Percentiles rank a stretch among this genome's conserved stretches.
Conservation (phyloP, 2,329 filamentous ascomycete genomes). For the Alternaria longipes region DNA sequence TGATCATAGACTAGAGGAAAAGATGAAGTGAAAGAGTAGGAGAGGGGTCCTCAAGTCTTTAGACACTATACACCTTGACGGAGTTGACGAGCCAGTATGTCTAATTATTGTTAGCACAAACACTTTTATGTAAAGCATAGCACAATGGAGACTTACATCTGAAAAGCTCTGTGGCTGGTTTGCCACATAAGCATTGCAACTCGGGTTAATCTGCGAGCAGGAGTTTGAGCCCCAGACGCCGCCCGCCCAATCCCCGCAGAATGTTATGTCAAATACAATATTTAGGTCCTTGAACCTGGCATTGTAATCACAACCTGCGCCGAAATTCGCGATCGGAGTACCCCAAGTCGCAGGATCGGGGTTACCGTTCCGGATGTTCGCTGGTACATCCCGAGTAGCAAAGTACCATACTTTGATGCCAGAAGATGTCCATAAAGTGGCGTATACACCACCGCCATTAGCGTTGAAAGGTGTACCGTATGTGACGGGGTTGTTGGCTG, state of each 20-base stretch:
- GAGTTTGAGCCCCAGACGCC: slow-evolving; percentile 50
- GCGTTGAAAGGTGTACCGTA: slow-evolving; percentile 53
- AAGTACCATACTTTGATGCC: slow-evolving; percentile 61
- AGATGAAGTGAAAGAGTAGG: background rate
- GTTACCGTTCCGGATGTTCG: slow-evolving; percentile 51
- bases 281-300: slow-evolving; percentile 49
- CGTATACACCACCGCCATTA: slow-evolving; percentile 56
- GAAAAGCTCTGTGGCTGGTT: slow-evolving; percentile 48
- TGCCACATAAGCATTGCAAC: slow-evolving; percentile 52
- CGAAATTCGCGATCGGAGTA: slow-evolving; percentile 50
- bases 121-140: accelerated
- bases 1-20: background rate
- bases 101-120: slow-evolving; percentile 26
- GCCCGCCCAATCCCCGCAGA: slow-evolving; percentile 66
- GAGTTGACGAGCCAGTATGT: slow-evolving; percentile 53
- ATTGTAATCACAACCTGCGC: slow-evolving; percentile 48
- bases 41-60: background rate
- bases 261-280: slow-evolving; percentile 61
- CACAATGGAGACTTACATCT: slow-evolving; percentile 36
- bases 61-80: slow-evolving; percentile 51
- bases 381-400: slow-evolving; percentile 51
- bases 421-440: slow-evolving; percentile 52
- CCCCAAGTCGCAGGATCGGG: slow-evolving; percentile 57
- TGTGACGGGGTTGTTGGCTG: slow-evolving; percentile 37
- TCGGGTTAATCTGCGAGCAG: slow-evolving; percentile 44